Base-by-base conservation (phyloP, 2,329 filamentous ascomycete genomes). In the Colletotrichum sp. region DNA sequence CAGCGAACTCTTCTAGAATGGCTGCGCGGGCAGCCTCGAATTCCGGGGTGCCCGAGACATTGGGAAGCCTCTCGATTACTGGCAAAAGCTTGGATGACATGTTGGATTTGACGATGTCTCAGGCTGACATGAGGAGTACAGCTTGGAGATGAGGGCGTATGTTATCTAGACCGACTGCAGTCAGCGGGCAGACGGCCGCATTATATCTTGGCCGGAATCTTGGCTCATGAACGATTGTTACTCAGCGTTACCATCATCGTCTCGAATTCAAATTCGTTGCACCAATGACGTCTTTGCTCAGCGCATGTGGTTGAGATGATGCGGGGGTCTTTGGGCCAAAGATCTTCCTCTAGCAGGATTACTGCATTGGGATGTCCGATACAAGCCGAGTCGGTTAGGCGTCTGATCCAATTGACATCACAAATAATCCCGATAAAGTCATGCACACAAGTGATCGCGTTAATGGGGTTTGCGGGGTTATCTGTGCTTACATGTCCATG, bases 1-100 rank as follows among this genome's bases (percentile, higher is more conserved):
- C 72, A 6, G 79, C 79, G 30, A 87, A 83, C 1, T 80, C 79
- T 28, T 82, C 72, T 5, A 84, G 79, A 16, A 85, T 78, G 2
- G 71, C 39, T 8, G 73, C 70, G 6, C 80, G 79, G 16, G 71
- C 72, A 0, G 52, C 55, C 39, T 84, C 82, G n/a, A 80, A 83
- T 3, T 78, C 79, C 1, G 76, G 57, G 1, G 80, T 79, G 4
- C 82, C 82, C 52, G 6, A 24, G 21, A 59, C n/a, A 21, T 26
- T 21, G 13, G 64, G 36, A 13, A 68, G 26, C 8, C 30, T 6
- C 8, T 68, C n/a, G 12, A 72, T 36, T 15, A 68, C 21, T 16
- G 70, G 70, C n/a, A 72, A 16, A 8, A 10, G 13, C 8, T 16
- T 28, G 39, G 26, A 32, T 24, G 70, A 4, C 70, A 72, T 72